These are phyloP conservation scores for Fraxinus sp. DNA, from an alignment of 305 asterid species.

Conservation along the genomic window DNA sequence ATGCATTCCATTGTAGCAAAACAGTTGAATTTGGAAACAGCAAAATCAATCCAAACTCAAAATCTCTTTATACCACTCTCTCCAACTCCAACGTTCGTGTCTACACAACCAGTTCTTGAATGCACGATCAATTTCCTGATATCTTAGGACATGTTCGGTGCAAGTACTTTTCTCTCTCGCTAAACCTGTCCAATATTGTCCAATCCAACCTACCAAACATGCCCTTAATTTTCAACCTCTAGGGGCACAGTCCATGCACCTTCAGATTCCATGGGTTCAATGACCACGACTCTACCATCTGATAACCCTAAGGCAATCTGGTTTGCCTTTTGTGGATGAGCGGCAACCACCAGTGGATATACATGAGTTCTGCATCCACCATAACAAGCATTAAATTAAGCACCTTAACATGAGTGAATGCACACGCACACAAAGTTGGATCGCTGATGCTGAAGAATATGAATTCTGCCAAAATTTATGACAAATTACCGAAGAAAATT, in stretches of 20 bases:
- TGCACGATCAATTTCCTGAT: background rate
- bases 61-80: background rate
- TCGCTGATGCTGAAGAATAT: background rate
- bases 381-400: background rate
- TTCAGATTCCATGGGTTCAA: constrained; percentile 48
- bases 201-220: background rate
- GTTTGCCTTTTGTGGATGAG: constrained; percentile 57
- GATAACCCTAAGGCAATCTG: constrained; percentile 71
- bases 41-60: background rate
- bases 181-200: background rate
- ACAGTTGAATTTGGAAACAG: background rate
- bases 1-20: background rate
- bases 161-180: background rate
- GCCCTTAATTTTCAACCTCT: constrained; percentile 6
- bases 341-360: constrained; percentile 54
- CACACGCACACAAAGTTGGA: background rate
- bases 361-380: constrained; percentile 37
- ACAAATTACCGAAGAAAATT: background rate
- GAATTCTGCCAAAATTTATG: background rate
- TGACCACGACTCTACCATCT: constrained; percentile 52
- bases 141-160: background rate
- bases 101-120: background rate
- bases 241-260: constrained; percentile 41
- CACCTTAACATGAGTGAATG: background rate
- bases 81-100: background rate